Conservation (phyloP, 2,329 filamentous ascomycete species). For the Polytolypa hystricis region DNA sequence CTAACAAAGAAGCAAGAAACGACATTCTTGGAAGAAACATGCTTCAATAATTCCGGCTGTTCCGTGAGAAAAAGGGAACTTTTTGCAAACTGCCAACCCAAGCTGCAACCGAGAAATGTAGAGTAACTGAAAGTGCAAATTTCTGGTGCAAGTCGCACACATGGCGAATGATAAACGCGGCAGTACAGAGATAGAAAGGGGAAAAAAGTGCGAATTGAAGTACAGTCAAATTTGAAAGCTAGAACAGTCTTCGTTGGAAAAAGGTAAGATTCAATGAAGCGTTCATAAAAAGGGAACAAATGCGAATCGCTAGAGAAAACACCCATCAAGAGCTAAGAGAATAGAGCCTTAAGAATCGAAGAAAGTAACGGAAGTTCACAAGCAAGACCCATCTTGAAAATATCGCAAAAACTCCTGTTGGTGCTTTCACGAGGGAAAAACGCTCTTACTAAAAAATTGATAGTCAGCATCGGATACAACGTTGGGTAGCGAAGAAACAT, state of each 20-base stretch:
- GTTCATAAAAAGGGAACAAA: neutral
- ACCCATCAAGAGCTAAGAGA: too few species aligned
- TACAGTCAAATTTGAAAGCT: slow-evolving; percentile 11
- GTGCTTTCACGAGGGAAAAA: slow-evolving; percentile 30
- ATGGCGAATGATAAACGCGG: too few species aligned
- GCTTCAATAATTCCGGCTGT: too few species aligned
- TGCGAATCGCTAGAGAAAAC: too few species aligned
- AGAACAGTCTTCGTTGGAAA: slow-evolving; percentile 35
- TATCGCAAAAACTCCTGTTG: slow-evolving; percentile 33
- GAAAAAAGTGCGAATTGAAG: slow-evolving; percentile 2
- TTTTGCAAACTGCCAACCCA: slow-evolving; percentile 37
- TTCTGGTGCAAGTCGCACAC: too few species aligned
- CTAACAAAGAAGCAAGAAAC: neutral
- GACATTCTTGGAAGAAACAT: too few species aligned
- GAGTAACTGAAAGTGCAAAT: slow-evolving; percentile 3
- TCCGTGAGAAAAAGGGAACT: slow-evolving; percentile 30
- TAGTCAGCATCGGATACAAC: too few species aligned
- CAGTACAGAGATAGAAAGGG: slow-evolving; percentile 2
- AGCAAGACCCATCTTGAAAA: slow-evolving; percentile 31
- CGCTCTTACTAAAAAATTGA: slow-evolving; percentile 32
- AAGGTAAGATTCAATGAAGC: slow-evolving; percentile 20
- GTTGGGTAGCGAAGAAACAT: too few species aligned
- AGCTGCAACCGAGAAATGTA: slow-evolving; percentile 25
- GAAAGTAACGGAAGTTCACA: slow-evolving; percentile 24
- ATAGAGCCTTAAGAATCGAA: slow-evolving; percentile 21